Conservation (phyloP, 2,329 filamentous ascomycete genomes). For the Cytospora leucostoma region DNA sequence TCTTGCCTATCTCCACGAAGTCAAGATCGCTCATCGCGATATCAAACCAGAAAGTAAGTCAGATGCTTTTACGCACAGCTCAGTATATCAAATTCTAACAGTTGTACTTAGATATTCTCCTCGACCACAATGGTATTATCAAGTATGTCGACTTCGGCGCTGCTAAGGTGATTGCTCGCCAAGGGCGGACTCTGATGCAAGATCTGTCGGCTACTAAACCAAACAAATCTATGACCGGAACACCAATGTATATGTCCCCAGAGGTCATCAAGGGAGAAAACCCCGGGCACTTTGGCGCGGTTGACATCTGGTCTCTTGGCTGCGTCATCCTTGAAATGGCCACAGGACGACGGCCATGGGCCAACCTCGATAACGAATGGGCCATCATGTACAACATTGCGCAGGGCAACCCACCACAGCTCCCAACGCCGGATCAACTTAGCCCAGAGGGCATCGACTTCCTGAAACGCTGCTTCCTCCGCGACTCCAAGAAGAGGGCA, state of each 20-base stretch:
- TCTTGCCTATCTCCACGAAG: conserved; percentile 88
- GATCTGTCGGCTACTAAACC: conserved; percentile 62
- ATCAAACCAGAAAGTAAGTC: conserved; percentile 93
- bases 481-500: conserved; percentile 76
- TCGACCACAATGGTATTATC: conserved; percentile 97
- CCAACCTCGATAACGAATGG: conserved; percentile 96
- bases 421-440: conserved; percentile 81
- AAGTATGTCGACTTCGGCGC: conserved; percentile 99
- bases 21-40: conserved; percentile 90
- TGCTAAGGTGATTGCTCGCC: conserved; percentile 92
- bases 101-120: conserved; percentile 71
- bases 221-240: conserved; percentile 94
- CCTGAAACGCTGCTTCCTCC: conserved; percentile 79
- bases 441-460: conserved; percentile 86
- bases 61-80: neutral
- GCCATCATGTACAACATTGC: conserved; percentile 99
- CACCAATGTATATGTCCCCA: conserved; percentile 99
- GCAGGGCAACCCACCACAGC: conserved; percentile 87
- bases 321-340: conserved; percentile 98
- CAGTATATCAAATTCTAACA: conserved; percentile 22
- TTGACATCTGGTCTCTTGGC: conserved; percentile 94
- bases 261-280: conserved; percentile 94
- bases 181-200: conserved; percentile 81
- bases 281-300: conserved; percentile 77
- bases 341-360: conserved; percentile 91